Base-by-base conservation (phyloP, 352 stramenopile genomes). In the Phytophthora rubi region DNA sequence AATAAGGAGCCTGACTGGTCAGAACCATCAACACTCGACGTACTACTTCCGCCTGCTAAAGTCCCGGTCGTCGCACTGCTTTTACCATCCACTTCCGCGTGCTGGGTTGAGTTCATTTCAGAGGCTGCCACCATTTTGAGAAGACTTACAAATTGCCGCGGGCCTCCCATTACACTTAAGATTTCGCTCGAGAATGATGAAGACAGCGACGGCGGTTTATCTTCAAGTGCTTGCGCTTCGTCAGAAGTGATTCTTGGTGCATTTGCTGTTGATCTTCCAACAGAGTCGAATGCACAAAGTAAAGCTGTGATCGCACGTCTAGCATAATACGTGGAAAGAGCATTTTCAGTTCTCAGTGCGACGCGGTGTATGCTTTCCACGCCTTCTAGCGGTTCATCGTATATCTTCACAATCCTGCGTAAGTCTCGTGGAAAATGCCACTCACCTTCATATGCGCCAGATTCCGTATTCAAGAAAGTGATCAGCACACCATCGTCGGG, bases 381-480 rank as follows among this genome's bases (percentile, higher is more conserved):
- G 7, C 76, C 79, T 7, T 86, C 69, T 4, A 95, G 62, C 4
- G 77, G 70, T 65, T 97, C 88, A 47, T 97, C 86, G 47, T 93
- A 97, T 44, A 97, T 90, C 44, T 77, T 82, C 5, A 83, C 89
- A 59, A 94, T 85, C 4, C 89, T 83, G n/a, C 84, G 80, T 47
- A 95, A 83, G 65, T 95, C 79, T 49, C 80, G 87, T 16, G 89
- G 82, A 28, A 74, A 68, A 59, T 93, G 82, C 85, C 83, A 95
- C 66, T 95, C 85, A 39, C 95, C 88, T 70, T 97, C 89, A 57
- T 91, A 94, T 12, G 88, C 88, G 4, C 89, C 89, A 12, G 87
- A 94, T 53, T 97, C 89, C 0, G 85, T 94, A 65, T 95, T 97
- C 16, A 95, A 72, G 45, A 97, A 95, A 0, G 82, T 93, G 30